phyloP scores from a whole-genome alignment of 2,329 filamentous ascomycete genomes.

The Exutisphaerella laricina region DNA sequence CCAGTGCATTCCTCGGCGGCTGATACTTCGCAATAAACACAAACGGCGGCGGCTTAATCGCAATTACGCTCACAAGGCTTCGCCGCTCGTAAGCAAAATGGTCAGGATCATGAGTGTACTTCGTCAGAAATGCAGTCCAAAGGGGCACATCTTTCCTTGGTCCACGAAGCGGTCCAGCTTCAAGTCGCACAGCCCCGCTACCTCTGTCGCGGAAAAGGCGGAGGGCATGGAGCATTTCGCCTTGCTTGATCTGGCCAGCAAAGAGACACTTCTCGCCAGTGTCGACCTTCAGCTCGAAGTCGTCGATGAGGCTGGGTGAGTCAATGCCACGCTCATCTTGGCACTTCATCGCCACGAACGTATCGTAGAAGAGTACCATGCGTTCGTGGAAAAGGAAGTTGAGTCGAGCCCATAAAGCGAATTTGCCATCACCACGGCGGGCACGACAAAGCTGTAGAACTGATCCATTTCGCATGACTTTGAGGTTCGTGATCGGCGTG shows the following conservation, averaged over 20 bases:
- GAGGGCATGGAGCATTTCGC: constrained; percentile 48
- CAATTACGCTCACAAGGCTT: constrained; percentile 37
- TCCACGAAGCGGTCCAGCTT: constrained; percentile 51
- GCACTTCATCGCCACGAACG: constrained; percentile 53
- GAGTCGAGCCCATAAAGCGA: constrained; percentile 50
- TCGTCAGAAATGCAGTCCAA: constrained; percentile 53
- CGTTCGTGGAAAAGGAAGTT: constrained; percentile 53
- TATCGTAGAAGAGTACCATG: constrained; percentile 54
- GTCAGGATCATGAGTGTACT: constrained; percentile 39
- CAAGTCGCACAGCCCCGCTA: constrained; percentile 50
- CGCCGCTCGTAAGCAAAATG: constrained; percentile 44
- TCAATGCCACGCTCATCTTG: constrained; percentile 44
- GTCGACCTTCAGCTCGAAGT: constrained; percentile 42
- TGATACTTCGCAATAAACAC: constrained; percentile 50
- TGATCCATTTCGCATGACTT: constrained; percentile 38
- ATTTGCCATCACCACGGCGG: constrained; percentile 31
- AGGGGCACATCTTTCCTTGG: constrained; percentile 51
- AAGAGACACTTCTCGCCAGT: constrained; percentile 44
- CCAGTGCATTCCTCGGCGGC: constrained; percentile 28
- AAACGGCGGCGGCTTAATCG: constrained; percentile 48
- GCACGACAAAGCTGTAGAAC: constrained; percentile 36
- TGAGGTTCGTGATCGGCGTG: constrained; percentile 46
- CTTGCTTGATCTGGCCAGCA: constrained; percentile 49
- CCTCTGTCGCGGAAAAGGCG: constrained; percentile 49
- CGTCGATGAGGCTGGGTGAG: constrained; percentile 38